Percentiles rank a stretch among this genome's conserved stretches.
phyloP scores from a whole-genome alignment of 441 rosid species.

The Erysimum cheiri region DNA sequence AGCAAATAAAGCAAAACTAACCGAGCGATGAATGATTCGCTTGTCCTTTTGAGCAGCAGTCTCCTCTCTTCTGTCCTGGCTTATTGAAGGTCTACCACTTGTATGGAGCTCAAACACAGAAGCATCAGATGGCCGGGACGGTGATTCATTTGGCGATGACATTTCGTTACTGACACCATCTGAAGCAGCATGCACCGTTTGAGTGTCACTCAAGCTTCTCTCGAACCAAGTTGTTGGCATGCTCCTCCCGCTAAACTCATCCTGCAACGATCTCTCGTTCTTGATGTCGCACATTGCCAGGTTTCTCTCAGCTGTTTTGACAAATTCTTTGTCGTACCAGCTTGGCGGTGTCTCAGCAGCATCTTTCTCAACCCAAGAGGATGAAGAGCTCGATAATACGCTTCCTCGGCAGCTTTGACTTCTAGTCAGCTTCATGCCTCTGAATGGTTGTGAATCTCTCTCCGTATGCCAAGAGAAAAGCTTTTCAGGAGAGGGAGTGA shows the following conservation, averaged over 20 bases:
- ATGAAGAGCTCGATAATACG: constrained; percentile 47
- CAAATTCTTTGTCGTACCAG: constrained; percentile 48
- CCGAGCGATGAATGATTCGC: constrained; percentile 52
- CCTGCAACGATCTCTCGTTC: constrained; percentile 45
- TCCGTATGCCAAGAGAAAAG: constrained; percentile 49
- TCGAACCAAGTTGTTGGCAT: constrained; percentile 44
- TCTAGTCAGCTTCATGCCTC: constrained; percentile 57
- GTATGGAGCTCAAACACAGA: constrained; percentile 48
- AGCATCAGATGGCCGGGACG: constrained; percentile 31
- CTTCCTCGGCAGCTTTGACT: constrained; percentile 78
- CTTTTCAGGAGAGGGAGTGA: constrained; percentile 48
- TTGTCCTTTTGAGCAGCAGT: constrained; percentile 45
- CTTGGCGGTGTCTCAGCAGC: constrained; percentile 49
- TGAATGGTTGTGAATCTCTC: constrained; percentile 48
- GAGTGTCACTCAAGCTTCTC: constrained; percentile 27
- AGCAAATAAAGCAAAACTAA: constrained; percentile 44
- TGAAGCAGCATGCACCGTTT: constrained; percentile 28
- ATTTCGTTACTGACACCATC: constrained; percentile 35
- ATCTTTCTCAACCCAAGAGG: constrained; percentile 45
- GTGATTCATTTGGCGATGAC: constrained; percentile 50
- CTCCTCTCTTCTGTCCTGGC: constrained; percentile 38
- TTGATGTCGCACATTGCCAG: constrained; percentile 43
- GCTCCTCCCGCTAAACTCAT: constrained; percentile 38
- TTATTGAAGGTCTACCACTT: constrained; percentile 33
- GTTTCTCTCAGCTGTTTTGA: constrained; percentile 46